These are phyloP conservation scores for Coemansia sp. DNA, from an alignment of 192 early-diverging fungal species.

Conservation along the genomic window DNA sequence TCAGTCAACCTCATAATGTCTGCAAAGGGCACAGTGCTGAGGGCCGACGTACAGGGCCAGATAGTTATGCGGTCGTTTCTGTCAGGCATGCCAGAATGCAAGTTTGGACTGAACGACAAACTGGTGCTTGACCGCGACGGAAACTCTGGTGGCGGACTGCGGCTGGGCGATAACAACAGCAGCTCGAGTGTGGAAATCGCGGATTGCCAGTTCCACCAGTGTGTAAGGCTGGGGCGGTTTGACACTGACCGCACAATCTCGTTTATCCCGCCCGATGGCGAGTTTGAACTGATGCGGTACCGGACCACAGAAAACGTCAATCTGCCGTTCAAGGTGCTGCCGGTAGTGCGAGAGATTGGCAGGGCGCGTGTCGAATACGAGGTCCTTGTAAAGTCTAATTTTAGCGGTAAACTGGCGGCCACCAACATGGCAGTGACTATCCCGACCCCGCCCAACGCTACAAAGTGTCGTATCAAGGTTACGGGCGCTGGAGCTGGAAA, in stretches of 20 bases:
- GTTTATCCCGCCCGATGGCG: conserved; percentile 96
- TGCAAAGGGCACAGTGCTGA: conserved; percentile 80
- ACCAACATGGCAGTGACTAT: conserved; percentile 86
- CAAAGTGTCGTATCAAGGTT: conserved; percentile 76
- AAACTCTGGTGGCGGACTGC: conserved; percentile 8
- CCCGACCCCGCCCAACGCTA: conserved; percentile 89
- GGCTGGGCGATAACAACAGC: too few species aligned
- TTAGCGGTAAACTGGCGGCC: conserved; percentile 81
- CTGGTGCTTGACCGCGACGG: conserved; percentile 81
- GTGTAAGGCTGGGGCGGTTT: conserved; percentile 90
- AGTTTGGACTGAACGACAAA: conserved; percentile 95
- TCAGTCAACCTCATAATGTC: conserved; percentile 90
- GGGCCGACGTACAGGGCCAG: conserved; percentile 86
- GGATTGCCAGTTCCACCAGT: conserved; percentile 98
- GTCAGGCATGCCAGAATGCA: conserved; percentile 96
- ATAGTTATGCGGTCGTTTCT: conserved; percentile 94
- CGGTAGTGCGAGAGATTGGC: conserved; percentile 84
- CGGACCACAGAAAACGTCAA: conserved; percentile 94
- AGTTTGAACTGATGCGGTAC: conserved; percentile 96
- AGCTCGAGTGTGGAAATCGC: conserved; percentile 92
- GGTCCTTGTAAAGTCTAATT: conserved; percentile 85
- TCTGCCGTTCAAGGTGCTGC: conserved; percentile 92
- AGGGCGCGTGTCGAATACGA: conserved; percentile 84
- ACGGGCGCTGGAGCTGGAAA: conserved; percentile 64
- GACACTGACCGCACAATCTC: conserved; percentile 91